A percentile compares a stretch with the other conserved stretches of the same genome.
Evolutionary conservation across 371 early-diverging fungal genomes (phyloP).

Genomic region (Lichtheimia ornata): DNA sequence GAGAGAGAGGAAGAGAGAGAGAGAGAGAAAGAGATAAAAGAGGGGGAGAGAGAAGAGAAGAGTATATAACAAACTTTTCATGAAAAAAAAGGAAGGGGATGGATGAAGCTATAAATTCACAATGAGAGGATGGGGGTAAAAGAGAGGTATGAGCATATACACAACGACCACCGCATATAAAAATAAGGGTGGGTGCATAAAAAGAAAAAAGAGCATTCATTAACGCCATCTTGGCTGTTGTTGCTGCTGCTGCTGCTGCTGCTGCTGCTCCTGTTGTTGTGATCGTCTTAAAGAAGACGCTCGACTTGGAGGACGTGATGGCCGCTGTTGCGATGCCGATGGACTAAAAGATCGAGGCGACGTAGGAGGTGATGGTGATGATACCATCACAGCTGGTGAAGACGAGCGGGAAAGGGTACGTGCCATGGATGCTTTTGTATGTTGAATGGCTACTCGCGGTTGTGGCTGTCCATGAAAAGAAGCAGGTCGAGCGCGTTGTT

Average conservation of each 20-base stretch:
- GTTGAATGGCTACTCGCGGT: conserved; percentile 10
- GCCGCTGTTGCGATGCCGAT: neutral
- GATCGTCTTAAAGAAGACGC: conserved; percentile 12
- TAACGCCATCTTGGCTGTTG: conserved; percentile 20
- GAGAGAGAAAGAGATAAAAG: too few species aligned
- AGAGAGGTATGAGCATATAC: too few species aligned
- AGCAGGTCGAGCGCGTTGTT: conserved; percentile 5
- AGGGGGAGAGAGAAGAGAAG: too few species aligned
- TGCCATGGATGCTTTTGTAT: conserved; percentile 24
- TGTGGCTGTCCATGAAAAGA: conserved; percentile 4
- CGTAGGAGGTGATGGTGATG: conserved; percentile 10
- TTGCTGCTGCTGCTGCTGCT: too few species aligned
- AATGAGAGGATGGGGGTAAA: too few species aligned
- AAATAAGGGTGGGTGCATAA: neutral
- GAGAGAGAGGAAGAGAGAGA: neutral
- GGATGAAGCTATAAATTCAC: neutral
- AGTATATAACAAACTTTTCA: conserved; percentile 5
- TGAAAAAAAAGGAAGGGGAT: conserved; percentile 2
- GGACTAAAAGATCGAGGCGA: conserved; percentile 15
- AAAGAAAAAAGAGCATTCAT: neutral
- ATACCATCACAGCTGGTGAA: conserved; percentile 23
- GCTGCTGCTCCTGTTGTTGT: conserved; percentile 6
- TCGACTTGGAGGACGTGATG: conserved; percentile 14
- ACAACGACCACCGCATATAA: neutral
- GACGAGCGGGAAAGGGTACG: conserved; percentile 23